Evolutionary conservation across 1,284 basidiomycete genomes (phyloP), one percentile per base, ranked within the genome.

Genomic region (Pseudozyma hubeiensis): DNA sequence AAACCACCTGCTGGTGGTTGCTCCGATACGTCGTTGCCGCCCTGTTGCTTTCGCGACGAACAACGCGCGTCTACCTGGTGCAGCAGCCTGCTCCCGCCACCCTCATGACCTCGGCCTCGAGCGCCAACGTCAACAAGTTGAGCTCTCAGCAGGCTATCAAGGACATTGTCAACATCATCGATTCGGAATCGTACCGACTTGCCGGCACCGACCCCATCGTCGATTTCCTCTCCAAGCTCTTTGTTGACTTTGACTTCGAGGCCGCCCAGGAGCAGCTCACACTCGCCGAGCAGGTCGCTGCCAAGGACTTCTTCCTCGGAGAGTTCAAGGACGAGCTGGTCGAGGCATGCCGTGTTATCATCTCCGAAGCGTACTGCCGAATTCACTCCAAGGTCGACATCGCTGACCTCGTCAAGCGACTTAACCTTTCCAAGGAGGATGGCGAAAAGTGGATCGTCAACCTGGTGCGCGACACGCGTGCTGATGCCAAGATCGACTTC

Each of bases 401-500:
- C 75, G 90, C 89, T 92, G 94, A 97, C 83, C 89, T 99, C 34
- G 96, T 94, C 16, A 91, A 93, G 82, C 90, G 95, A 13, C 88
- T 99, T 39, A 97, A 97, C 85, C 89, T 98, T 58, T 91, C 92
- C 29, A 89, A 88, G 57, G 94, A 94, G 78, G 96, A 98, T 81
- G 97, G 96, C 61, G 96, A 98, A 85, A 97, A 97, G 85, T 99
- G 96, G 96, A 96, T 99, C 75, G 96, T 97, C 80, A 97, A 97
- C 87, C 90, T 98, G 64, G 96, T 98, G 80, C 90, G 94, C 52
- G 97, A 98, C 85, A 97, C 95, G 30, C 90, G 93, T 59, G 93
- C 97, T 89, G 94, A 99, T 81, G 94, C 94, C 60, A 97, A 97
- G 87, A 97, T 98, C 77, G 95, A 98, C 85, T 88, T 97, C 51